A percentile compares a stretch with the other conserved stretches of the same genome.
Conservation (phyloP, 163 green algal species). For the Chlamydomonas reinhardtii region DNA sequence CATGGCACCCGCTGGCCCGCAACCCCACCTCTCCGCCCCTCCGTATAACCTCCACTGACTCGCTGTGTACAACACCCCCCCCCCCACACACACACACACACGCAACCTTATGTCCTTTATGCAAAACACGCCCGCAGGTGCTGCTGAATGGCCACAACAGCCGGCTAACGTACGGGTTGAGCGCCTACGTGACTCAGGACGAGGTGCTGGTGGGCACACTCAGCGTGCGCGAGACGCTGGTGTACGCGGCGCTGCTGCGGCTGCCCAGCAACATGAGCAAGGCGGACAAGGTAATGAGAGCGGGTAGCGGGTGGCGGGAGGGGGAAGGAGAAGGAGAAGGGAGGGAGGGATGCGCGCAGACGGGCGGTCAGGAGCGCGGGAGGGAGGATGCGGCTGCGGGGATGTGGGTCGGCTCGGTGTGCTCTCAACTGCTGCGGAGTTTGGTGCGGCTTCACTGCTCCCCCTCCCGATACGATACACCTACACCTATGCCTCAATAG, state of each 20-base stretch:
- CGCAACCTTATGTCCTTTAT: no score
- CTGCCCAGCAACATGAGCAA: constrained; percentile 81
- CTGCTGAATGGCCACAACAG: constrained; percentile 56
- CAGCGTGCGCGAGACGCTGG: constrained; percentile 94
- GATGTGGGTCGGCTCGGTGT: no score
- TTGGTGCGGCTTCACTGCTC: not conserved
- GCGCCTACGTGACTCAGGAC: constrained; percentile 59
- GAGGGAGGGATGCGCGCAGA: no score
- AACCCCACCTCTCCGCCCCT: no score
- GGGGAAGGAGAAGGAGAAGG: not conserved
- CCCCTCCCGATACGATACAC: no score
- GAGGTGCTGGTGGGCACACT: constrained; percentile 68
- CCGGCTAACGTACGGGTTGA: constrained; percentile 48
- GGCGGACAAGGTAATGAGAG: constrained; percentile 57
- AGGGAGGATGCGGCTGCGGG: no score
- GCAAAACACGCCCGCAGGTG: constrained; percentile 20
- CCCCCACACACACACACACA: not conserved
- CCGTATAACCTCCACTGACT: no score
- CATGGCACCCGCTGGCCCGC: no score
- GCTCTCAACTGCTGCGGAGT: no score
- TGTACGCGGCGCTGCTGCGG: constrained; percentile 91
- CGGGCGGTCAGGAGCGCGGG: no score
- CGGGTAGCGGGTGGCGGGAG: not conserved
- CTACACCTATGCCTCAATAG: no score
- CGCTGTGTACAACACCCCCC: no score